A percentile compares a stretch with the other conserved stretches of the same genome.
phyloP scores from a whole-genome alignment of 768 basidiomycete species.

The Cyclocybe aegerita region DNA sequence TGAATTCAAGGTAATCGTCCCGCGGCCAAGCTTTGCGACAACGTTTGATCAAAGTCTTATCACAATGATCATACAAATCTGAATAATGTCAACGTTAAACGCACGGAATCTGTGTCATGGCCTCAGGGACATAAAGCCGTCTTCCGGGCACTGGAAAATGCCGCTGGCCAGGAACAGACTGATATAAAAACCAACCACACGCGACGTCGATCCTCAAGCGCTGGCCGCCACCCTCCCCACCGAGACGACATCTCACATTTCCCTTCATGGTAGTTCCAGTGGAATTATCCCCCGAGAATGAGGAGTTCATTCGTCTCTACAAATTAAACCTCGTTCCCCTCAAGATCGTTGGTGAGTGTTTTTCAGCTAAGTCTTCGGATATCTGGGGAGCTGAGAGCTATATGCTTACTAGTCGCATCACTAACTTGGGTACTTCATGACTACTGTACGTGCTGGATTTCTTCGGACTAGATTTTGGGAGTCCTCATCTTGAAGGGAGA shows the following conservation, averaged over 20 bases:
- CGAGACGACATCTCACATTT: too few relatives aligned
- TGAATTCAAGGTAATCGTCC: too few relatives aligned
- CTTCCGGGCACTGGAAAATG: too few relatives aligned
- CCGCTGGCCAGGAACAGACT: too few relatives aligned
- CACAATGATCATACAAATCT: too few relatives aligned
- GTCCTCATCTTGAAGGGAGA: neutral
- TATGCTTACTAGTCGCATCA: conserved; percentile 16
- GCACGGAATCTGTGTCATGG: too few relatives aligned
- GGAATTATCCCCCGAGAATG: conserved; percentile 5
- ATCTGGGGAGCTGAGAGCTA: neutral
- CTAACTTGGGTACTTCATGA: conserved; percentile 23
- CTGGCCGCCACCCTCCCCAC: conserved; percentile 1
- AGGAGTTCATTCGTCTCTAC: conserved; percentile 13
- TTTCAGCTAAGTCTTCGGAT: neutral
- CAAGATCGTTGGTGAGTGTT: conserved; percentile 20
- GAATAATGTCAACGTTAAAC: too few relatives aligned
- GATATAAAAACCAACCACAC: neutral
- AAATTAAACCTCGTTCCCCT: conserved; percentile 19
- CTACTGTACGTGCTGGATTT: conserved; percentile 18
- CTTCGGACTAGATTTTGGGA: neutral
- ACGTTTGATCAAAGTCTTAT: too few relatives aligned
- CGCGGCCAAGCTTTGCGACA: too few relatives aligned
- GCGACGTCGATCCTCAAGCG: neutral
- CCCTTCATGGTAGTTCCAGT: too few relatives aligned
- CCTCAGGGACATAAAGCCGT: too few relatives aligned